Percentiles rank a stretch among this genome's conserved stretches.
phyloP scores from a whole-genome alignment of 2,329 filamentous ascomycete species.

The Microsporum audouinii region DNA sequence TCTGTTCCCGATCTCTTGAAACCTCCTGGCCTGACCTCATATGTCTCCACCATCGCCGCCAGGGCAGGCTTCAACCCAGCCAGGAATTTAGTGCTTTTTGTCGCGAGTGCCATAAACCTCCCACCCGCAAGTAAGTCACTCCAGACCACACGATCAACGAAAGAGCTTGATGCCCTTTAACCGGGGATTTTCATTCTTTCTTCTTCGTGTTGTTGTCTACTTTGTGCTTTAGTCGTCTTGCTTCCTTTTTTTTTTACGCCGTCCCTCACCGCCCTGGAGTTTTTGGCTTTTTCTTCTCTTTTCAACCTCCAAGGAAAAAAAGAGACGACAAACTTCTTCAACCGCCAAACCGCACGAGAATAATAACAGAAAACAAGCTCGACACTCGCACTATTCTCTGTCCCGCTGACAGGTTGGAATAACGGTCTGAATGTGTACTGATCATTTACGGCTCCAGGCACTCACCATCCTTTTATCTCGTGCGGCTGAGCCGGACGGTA shows the following conservation, averaged over 20 bases:
- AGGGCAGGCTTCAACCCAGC: constrained; percentile 2
- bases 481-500: constrained; percentile 1
- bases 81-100: background rate
- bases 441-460: background rate
- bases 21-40: constrained; percentile 2
- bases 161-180: background rate
- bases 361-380: background rate
- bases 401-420: background rate
- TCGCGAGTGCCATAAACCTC: background rate
- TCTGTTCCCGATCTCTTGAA: constrained; percentile 1
- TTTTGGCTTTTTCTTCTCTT: background rate
- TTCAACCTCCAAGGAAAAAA: background rate
- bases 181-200: background rate
- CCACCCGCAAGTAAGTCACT: background rate
- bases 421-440: background rate
- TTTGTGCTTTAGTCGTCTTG: background rate
- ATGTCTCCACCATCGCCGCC: constrained; percentile 2
- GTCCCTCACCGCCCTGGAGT: background rate
- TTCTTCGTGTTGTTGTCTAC: background rate
- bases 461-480: background rate
- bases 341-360: too few species aligned
- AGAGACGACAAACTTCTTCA: background rate
- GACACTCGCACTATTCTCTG: background rate
- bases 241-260: background rate
- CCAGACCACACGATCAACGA: background rate